Evolutionary conservation across 495 filamentous ascomycete species (phyloP), one percentile per base, ranked within the genome.

Genomic region (Viridothelium virens): DNA sequence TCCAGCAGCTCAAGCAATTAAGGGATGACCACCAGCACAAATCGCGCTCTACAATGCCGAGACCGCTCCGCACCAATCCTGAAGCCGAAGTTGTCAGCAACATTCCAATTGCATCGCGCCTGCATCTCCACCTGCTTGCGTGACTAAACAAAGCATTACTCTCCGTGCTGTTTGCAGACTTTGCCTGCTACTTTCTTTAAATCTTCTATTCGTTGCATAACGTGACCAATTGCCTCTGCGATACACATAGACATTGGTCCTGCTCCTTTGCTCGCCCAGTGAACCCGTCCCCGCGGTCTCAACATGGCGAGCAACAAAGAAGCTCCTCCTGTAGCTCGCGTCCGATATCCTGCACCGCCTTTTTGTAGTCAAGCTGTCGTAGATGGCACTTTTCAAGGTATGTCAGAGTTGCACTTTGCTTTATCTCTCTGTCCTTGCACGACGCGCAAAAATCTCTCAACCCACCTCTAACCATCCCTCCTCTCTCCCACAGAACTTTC

Each of bases 311-410:
- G 53, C 53, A 33, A 53, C n/a, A 36, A 59, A 36, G 53, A 36
- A 36, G 53, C 31, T 36, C 53, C 53, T 36, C 53, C 53, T n/a
- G 31, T 36, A 9, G 81, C 78, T 38, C 81, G 80, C 47, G 80
- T 84, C 37, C 81, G 83, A 69, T 77, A 81, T 37, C 82, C 80
- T 65, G 82, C 82, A 64, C 82, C 82, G 50, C 73, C 70, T 67
- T 84, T 72, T 50, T 62, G 61, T 38, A 61, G 73, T 68, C 73
- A 70, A 36, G 69, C 73, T n/a, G 73, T 74, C 16, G 66, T 74
- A 11, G 71, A 73, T 46, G 73, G 73, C 14, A 59, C 69, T 9
- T 73, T 75, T 46, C 70, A 75, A 74, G 73, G 73, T 74, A 66
- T 16, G 18, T 68, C 31, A 7, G 6, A 11, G 0, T 59, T 59